Percentiles rank a stretch among this genome's conserved stretches.
Evolutionary conservation across 768 basidiomycete genomes (phyloP).

Genomic region (Collybiopsis luxurians): DNA sequence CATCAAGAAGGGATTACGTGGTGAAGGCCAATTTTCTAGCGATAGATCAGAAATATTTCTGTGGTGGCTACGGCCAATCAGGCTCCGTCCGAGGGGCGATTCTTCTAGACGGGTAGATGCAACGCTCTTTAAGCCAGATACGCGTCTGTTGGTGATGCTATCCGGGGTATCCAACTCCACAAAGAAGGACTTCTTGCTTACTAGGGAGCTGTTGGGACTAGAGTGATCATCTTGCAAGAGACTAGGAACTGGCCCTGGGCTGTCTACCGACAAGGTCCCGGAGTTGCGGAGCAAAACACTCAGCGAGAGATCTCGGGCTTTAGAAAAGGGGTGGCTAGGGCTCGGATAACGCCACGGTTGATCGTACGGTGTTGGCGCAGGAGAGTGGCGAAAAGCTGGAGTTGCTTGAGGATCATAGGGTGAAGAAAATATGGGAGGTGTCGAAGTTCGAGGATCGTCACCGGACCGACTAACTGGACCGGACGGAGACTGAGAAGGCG

Average conservation of each 20-base stretch:
- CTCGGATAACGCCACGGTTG: conserved; percentile 84
- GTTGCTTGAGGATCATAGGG: conserved; percentile 76
- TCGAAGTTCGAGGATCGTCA: conserved; percentile 23
- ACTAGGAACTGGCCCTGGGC: conserved; percentile 27
- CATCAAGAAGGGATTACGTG: conserved; percentile 14
- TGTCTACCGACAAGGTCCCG: conserved; percentile 15
- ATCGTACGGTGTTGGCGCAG: conserved; percentile 69
- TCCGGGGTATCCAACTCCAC: conserved; percentile 29
- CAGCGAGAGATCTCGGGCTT: conserved; percentile 60
- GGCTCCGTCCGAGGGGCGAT: conserved; percentile 43
- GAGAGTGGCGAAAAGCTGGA: conserved; percentile 77
- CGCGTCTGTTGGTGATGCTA: conserved; percentile 28
- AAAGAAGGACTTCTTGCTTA: conserved; percentile 14
- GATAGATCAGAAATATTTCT: conserved; percentile 32
- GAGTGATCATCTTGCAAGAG: conserved; percentile 16
- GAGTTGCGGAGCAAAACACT: conserved; percentile 57
- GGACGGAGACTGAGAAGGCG: conserved; percentile 37
- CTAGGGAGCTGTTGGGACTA: conserved; percentile 15
- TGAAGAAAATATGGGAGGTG: conserved; percentile 41
- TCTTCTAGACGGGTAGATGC: conserved; percentile 25
- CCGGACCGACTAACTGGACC: conserved; percentile 21
- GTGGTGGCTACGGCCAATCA: conserved; percentile 20
- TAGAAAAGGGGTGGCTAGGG: conserved; percentile 72
- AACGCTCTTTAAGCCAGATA: conserved; percentile 36
- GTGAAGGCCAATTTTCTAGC: conserved; percentile 35